Evolutionary conservation across 1,139 yeast species (phyloP).

Genomic region (Kodamaea ohmeri): DNA sequence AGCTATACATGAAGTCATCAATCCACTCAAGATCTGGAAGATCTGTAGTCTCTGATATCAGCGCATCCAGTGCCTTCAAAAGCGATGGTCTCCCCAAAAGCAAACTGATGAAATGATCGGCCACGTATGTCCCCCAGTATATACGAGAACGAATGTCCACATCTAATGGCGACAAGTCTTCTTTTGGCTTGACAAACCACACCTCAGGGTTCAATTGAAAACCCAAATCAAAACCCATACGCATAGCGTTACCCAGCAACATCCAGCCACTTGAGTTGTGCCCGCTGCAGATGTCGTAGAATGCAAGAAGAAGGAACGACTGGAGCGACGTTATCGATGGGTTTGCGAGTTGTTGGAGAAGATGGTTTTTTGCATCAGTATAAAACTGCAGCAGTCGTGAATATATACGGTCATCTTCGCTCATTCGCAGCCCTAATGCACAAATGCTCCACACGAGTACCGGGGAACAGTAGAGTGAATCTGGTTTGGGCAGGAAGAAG

Average conservation of each 20-base stretch:
- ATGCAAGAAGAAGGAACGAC: constrained; percentile 48
- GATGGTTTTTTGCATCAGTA: constrained; percentile 41
- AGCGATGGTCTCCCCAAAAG: constrained; percentile 59
- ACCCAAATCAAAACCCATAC: constrained; percentile 66
- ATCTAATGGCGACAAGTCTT: constrained; percentile 37
- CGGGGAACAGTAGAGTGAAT: constrained; percentile 49
- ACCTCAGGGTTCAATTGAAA: constrained; percentile 61
- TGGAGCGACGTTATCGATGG: constrained; percentile 49
- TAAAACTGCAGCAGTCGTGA: constrained; percentile 42
- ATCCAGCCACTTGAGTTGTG: constrained; percentile 61
- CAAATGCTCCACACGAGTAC: constrained; percentile 54
- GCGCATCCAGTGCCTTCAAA: constrained; percentile 54
- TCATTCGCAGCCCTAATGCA: constrained; percentile 54
- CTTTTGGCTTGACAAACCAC: constrained; percentile 44
- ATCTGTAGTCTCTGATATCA: constrained; percentile 60
- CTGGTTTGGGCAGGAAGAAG: constrained; percentile 49
- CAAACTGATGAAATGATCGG: constrained; percentile 61
- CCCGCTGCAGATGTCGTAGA: constrained; percentile 57
- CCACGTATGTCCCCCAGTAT: constrained; percentile 66
- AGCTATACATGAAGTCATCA: constrained; percentile 43
- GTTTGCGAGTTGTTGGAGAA: constrained; percentile 38
- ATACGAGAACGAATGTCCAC: constrained; percentile 57
- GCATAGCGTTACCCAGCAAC: constrained; percentile 57
- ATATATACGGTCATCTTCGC: constrained; percentile 41
- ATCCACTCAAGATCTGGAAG: constrained; percentile 59